A percentile compares a stretch with the other conserved stretches of the same genome.
Conservation (phyloP, 2,329 filamentous ascomycete species). For the Metarhizium brunneum region DNA sequence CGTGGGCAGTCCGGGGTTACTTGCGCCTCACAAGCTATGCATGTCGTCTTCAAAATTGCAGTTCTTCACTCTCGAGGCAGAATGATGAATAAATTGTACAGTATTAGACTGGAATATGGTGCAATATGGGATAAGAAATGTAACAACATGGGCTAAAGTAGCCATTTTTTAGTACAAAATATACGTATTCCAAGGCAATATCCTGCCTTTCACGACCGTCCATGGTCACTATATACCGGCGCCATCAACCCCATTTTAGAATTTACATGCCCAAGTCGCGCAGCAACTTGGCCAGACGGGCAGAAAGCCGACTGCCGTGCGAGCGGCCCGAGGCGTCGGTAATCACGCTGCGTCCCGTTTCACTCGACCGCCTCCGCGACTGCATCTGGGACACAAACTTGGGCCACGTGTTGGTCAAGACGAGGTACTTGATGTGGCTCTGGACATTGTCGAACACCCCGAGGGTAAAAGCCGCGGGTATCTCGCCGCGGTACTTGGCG, state of each 20-base stretch:
- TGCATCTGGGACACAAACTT: conserved; percentile 33
- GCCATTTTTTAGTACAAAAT: no score
- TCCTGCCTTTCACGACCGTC: neutral
- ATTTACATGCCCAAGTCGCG: conserved; percentile 1
- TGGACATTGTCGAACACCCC: conserved; percentile 49
- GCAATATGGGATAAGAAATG: no score
- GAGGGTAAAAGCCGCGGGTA: conserved; percentile 37
- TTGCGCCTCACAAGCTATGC: no score
- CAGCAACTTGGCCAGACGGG: conserved; percentile 1
- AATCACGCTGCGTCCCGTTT: conserved; percentile 3
- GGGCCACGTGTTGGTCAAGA: conserved; percentile 60
- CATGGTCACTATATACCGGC: neutral
- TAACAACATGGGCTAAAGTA: no score
- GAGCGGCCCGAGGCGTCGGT: neutral
- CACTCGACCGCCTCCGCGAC: conserved; percentile 6
- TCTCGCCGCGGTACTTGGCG: conserved; percentile 26
- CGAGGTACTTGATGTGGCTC: conserved; percentile 52
- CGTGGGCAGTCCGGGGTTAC: no score
- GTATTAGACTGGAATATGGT: no score
- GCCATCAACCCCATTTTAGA: no score
- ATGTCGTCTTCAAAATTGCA: no score
- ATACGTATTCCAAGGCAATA: no score
- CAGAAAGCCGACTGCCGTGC: neutral
- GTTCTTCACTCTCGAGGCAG: no score
- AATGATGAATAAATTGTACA: no score